phyloP scores from a whole-genome alignment of 2,329 filamentous ascomycete species.

The Nakataea oryzae region DNA sequence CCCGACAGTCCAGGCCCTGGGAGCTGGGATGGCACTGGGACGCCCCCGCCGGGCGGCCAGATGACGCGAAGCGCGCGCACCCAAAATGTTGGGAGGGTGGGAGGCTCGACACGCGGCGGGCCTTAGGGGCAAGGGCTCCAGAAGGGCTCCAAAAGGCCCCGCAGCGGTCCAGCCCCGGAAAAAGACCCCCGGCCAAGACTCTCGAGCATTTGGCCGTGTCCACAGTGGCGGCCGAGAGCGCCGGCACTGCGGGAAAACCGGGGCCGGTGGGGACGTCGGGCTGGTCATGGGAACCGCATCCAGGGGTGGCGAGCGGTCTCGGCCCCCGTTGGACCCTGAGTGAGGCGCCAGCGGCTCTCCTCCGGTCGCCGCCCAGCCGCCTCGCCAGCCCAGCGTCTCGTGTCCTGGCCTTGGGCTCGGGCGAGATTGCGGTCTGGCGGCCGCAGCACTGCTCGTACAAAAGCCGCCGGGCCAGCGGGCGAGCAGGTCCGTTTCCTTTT shows the following conservation, averaged over 20 bases:
- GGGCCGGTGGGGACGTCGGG: not conserved
- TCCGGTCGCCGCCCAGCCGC: not conserved
- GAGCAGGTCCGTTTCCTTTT: not conserved
- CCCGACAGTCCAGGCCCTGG: not conserved
- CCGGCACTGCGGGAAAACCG: not conserved
- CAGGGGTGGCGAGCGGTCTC: not conserved
- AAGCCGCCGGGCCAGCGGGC: not conserved
- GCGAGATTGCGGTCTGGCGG: too few relatives aligned
- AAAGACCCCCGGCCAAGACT: not conserved
- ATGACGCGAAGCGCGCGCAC: not conserved
- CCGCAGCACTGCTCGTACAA: not conserved
- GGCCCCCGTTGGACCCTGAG: not conserved
- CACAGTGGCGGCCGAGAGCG: not conserved
- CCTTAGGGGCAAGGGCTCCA: too few relatives aligned
- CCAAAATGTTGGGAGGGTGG: not conserved
- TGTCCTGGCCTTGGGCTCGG: too few relatives aligned
- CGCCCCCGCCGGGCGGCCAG: not conserved
- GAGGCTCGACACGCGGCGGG: not conserved
- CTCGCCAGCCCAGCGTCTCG: not conserved
- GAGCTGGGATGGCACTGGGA: not conserved
- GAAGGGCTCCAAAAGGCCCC: not conserved
- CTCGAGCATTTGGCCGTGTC: not conserved
- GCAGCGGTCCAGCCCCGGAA: not conserved
- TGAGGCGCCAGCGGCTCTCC: not conserved
- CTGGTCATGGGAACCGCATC: not conserved